These are phyloP conservation scores for Neonectria faginata DNA, from an alignment of 2,329 filamentous ascomycete genomes.

Conservation along the genomic window DNA sequence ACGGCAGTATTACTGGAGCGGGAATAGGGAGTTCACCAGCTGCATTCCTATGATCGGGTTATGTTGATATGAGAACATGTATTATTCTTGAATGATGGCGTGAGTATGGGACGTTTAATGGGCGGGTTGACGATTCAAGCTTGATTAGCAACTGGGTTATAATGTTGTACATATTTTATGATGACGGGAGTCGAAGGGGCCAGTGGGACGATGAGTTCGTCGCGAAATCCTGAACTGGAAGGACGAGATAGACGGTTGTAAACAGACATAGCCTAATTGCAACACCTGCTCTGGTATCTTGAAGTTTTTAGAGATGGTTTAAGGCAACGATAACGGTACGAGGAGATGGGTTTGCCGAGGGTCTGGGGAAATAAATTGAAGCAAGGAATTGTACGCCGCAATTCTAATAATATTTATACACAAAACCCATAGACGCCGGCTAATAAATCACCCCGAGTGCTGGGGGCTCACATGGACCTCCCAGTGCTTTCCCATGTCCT, in stretches of 20 bases:
- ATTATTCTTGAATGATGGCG: not conserved
- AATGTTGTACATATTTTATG: slow-evolving; percentile 2
- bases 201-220: not conserved
- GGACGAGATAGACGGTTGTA: slow-evolving; percentile 6
- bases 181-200: not conserved
- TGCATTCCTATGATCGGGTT: slow-evolving; percentile 48
- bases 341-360: not conserved
- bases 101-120: not conserved
- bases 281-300: not conserved
- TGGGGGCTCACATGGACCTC: slow-evolving; percentile 56
- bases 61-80: not conserved
- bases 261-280: slow-evolving; percentile 11
- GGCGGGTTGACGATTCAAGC: not conserved
- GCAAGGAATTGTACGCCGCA: slow-evolving; percentile 20
- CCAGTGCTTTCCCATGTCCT: slow-evolving; percentile 54
- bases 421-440: slow-evolving; percentile 20
- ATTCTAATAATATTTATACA: slow-evolving; percentile 28
- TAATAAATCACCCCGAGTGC: slow-evolving; percentile 20
- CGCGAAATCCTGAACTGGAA: not conserved
- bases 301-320: not conserved
- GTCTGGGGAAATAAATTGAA: not conserved
- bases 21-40: slow-evolving; percentile 45
- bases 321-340: not conserved
- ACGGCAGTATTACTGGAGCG: slow-evolving; percentile 47
- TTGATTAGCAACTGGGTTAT: not conserved